Conservation (phyloP, 1,284 basidiomycete genomes). For the Microstroma glucosiphilum region DNA sequence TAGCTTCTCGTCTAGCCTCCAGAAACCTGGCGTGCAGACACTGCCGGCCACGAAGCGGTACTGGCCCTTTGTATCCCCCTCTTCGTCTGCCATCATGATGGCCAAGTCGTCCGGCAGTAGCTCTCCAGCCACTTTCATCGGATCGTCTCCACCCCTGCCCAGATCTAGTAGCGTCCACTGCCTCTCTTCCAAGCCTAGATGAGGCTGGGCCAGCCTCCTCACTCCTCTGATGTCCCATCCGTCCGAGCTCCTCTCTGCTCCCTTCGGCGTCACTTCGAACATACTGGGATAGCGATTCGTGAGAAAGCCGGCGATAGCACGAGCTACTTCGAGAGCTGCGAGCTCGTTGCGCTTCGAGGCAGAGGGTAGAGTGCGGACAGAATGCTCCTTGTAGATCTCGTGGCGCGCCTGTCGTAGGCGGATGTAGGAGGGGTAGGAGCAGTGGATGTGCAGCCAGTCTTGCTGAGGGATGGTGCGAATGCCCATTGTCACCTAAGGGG, state of each 20-base stretch:
- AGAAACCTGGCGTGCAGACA: constrained; percentile 65
- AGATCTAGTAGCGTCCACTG: constrained; percentile 14
- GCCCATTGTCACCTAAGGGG: constrained; percentile 16
- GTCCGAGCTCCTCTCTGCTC: constrained; percentile 7
- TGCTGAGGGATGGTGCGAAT: constrained; percentile 9
- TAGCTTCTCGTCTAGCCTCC: constrained; percentile 71
- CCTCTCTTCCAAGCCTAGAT: constrained; percentile 7
- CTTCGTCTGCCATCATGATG: constrained; percentile 55
- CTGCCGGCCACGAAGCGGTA: constrained; percentile 66
- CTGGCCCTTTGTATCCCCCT: constrained; percentile 50
- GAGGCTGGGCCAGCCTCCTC: background rate
- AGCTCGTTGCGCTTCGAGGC: constrained; percentile 7
- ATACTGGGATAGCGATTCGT: constrained; percentile 14
- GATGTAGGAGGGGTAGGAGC: constrained; percentile 20
- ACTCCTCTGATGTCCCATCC: constrained; percentile 12
- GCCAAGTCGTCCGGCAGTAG: constrained; percentile 67
- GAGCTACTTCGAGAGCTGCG: constrained; percentile 19
- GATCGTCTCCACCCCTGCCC: constrained; percentile 12
- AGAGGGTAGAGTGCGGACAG: constrained; percentile 10
- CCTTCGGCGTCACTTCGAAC: constrained; percentile 13
- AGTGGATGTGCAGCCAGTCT: constrained; percentile 17
- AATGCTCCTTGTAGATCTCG: constrained; percentile 6
- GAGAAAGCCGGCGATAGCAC: constrained; percentile 16
- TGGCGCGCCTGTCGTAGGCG: constrained; percentile 15
- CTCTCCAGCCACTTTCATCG: constrained; percentile 22